phyloP scores from a whole-genome alignment of 768 basidiomycete species.

The Boletus subparvulus region DNA sequence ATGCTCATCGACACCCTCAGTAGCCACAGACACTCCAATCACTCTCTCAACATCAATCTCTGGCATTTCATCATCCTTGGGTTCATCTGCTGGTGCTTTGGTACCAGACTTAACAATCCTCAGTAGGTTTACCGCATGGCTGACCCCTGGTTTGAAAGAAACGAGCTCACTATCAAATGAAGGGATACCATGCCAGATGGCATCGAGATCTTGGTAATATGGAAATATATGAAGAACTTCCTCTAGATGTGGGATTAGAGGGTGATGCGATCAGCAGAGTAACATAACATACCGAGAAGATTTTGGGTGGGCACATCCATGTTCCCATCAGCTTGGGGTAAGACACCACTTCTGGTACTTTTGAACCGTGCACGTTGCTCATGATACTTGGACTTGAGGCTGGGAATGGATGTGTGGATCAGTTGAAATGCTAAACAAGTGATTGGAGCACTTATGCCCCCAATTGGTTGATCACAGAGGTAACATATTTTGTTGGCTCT shows the following conservation, averaged over 20 bases:
- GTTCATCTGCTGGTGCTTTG: no score
- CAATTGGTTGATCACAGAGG: background rate
- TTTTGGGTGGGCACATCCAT: background rate
- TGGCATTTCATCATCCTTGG: no score
- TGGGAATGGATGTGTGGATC: background rate
- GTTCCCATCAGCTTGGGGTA: background rate
- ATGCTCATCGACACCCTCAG: no score
- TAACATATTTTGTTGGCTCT: background rate
- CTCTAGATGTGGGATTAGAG: background rate
- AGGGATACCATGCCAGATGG: conserved; percentile 4
- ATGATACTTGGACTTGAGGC: background rate
- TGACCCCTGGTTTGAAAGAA: background rate
- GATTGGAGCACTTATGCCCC: background rate
- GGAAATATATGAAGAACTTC: conserved; percentile 2
- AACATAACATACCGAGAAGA: background rate
- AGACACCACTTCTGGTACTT: background rate
- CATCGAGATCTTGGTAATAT: conserved; percentile 6
- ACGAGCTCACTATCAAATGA: conserved; percentile 2
- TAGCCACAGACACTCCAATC: no score
- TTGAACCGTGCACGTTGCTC: background rate
- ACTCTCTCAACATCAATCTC: no score
- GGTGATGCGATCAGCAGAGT: background rate
- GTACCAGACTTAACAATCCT: background rate
- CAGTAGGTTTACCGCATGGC: background rate
- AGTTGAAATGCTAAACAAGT: background rate